phyloP scores from a whole-genome alignment of 2,329 filamentous ascomycete species.

The Diaporthe amygdali region DNA sequence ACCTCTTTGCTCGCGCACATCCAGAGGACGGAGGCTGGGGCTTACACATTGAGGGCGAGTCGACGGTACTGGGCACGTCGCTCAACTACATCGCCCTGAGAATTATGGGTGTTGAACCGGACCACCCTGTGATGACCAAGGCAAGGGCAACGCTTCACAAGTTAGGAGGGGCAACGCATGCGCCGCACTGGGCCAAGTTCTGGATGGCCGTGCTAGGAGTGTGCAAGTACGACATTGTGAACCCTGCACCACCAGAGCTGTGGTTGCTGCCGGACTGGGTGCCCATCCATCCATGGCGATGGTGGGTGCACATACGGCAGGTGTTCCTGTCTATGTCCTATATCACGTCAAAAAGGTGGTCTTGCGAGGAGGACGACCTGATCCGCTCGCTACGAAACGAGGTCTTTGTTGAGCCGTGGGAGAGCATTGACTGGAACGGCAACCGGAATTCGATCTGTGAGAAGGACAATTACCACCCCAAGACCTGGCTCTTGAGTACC shows the following conservation, averaged over 20 bases:
- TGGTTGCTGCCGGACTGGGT: conserved; percentile 94
- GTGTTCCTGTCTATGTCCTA: conserved; percentile 95
- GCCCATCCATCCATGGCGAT: conserved; percentile 87
- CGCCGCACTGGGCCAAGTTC: conserved; percentile 96
- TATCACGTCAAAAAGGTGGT: conserved; percentile 84
- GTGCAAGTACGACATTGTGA: conserved; percentile 89
- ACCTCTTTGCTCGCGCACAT: conserved; percentile 84
- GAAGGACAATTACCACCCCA: conserved; percentile 91
- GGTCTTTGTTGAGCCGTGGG: conserved; percentile 80
- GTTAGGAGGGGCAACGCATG: conserved; percentile 81
- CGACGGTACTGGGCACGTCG: conserved; percentile 85
- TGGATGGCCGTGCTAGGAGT: conserved; percentile 89
- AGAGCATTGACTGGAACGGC: conserved; percentile 75
- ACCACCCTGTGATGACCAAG: conserved; percentile 84
- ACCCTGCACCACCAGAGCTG: conserved; percentile 89
- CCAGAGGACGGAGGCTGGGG: conserved; percentile 96
- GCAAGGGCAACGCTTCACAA: conserved; percentile 83
- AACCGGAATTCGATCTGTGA: conserved; percentile 84
- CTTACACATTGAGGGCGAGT: conserved; percentile 91
- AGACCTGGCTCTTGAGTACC: conserved; percentile 80
- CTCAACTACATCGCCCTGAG: conserved; percentile 87
- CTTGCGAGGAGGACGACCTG: conserved; percentile 75
- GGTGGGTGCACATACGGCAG: conserved; percentile 98
- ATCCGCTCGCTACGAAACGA: conserved; percentile 78
- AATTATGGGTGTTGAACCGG: conserved; percentile 80